Evolutionary conservation across 352 stramenopile species (phyloP), one percentile per base, ranked within the genome.

Genomic region (Globisporangium nodosum): DNA sequence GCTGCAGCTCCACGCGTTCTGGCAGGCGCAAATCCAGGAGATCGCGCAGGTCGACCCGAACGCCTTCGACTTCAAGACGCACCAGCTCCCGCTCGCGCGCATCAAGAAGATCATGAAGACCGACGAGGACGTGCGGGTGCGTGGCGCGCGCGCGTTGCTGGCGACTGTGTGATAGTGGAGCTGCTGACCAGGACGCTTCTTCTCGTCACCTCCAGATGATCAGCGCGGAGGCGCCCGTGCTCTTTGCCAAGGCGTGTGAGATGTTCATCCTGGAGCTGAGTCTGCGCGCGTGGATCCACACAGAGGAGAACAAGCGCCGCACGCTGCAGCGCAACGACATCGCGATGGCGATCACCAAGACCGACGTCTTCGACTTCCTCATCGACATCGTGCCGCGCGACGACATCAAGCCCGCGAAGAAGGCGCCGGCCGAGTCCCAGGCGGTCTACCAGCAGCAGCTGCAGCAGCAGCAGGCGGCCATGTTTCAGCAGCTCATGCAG

Each of bases 81-180:
- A 96, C 64, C 85, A 97, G 54, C 75, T 98, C 43, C 90, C 92
- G 33, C 85, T 98, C 57, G 90, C 92, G 52, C 85, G 92, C 52
- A 97, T 98, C 63, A 98, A 97, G 78, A 97, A 96, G 65, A 98
- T 98, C 73, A 98, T 98, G 92, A 97, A 97, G 73, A 92, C 89
- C 49, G 92, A 98, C 70, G 92, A 98, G 61, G 89, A 97, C 68
- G 85, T 97, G 46, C 85, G 86, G 37, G 78, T 88, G 69, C 52
- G 20, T 39, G 7, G 20, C 3, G 12, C 6, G 40, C 1, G 9
- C 13, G n/a, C 56, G 18, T 42, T 43, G 8, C 5, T 15, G 3
- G 9, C 5, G 18, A 35, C n/a, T 20, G 35, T 51, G 18, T 46
- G 13, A 27, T 27, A 27, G 24, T 27, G 1, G 24, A 27, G 24